A percentile compares a stretch with the other conserved stretches of the same genome.
Conservation (phyloP, 2,329 filamentous ascomycete species). For the Bimuria novae-zelandiae region DNA sequence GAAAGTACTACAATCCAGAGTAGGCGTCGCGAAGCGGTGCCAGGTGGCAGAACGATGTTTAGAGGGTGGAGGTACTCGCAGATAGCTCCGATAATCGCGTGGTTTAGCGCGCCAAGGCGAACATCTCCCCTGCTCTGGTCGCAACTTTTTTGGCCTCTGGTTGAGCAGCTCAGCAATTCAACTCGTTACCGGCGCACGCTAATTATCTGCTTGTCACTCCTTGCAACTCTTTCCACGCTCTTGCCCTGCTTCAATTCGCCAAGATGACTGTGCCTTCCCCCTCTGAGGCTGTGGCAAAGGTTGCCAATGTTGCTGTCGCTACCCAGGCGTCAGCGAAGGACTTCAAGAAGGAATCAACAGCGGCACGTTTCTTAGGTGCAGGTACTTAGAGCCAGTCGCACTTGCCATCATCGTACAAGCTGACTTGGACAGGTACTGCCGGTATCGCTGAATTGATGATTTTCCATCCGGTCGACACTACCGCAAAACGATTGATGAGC, state of each 20-base stretch:
- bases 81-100: conserved; percentile 7
- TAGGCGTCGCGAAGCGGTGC: conserved; percentile 1
- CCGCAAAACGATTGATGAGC: conserved; percentile 98
- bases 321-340: conserved; percentile 57
- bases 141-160: conserved; percentile 13
- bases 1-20: conserved; percentile 52
- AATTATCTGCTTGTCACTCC: conserved; percentile 4
- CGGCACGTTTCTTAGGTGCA: conserved; percentile 87
- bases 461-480: conserved; percentile 85
- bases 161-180: background rate
- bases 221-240: background rate
- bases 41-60: background rate
- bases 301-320: conserved; percentile 32
- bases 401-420: background rate
- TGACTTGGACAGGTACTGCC: conserved; percentile 69
- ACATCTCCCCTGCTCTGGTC: conserved; percentile 6
- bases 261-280: conserved; percentile 34
- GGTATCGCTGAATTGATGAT: conserved; percentile 91
- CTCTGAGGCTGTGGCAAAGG: conserved; percentile 36
- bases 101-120: conserved; percentile 11
- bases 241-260: background rate
- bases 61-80: too few species aligned
- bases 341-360: conserved; percentile 83
- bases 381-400: conserved; percentile 59
- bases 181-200: background rate